Percentiles rank a stretch among this genome's conserved stretches.
Conservation (phyloP, 345 rosid genomes). For the Populus euphratica region DNA sequence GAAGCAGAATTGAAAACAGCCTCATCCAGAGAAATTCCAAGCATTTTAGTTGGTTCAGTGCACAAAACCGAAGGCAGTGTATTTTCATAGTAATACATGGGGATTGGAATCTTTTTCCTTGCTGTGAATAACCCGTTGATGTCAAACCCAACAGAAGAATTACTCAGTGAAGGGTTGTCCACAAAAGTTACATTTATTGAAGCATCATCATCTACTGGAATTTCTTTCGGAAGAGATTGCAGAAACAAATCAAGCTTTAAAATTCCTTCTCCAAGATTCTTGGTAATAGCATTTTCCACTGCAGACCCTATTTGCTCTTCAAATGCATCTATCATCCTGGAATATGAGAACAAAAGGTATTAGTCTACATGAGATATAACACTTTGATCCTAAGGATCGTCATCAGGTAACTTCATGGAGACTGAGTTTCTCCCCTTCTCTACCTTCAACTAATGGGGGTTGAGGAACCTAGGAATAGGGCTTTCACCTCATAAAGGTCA, state of each 20-base stretch:
- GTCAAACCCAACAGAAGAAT: constrained; percentile 74
- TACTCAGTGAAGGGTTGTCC: constrained; percentile 54
- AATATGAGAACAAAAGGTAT: constrained; percentile 13
- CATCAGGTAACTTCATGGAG: neutral
- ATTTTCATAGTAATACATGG: constrained; percentile 22
- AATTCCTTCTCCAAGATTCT: constrained; percentile 69
- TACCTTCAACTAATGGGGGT: too few relatives aligned
- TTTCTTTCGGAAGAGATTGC: constrained; percentile 78
- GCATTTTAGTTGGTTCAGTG: constrained; percentile 66
- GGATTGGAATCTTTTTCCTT: constrained; percentile 24
- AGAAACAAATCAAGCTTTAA: constrained; percentile 70
- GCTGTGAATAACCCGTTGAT: constrained; percentile 74
- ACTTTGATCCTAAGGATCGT: neutral
- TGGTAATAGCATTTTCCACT: constrained; percentile 74
- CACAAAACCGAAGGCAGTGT: constrained; percentile 49
- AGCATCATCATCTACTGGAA: constrained; percentile 85
- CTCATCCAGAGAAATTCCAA: constrained; percentile 81
- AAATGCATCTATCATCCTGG: constrained; percentile 88
- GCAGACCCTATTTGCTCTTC: constrained; percentile 69
- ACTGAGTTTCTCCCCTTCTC: neutral
- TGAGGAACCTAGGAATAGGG: too few relatives aligned
- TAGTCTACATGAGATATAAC: constrained; percentile 3
- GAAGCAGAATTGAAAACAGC: constrained; percentile 90
- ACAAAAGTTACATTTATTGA: constrained; percentile 81
- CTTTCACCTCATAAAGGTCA: too few relatives aligned